Evolutionary conservation across 2,329 filamentous ascomycete species (phyloP), one percentile per base, ranked within the genome.

Genomic region (Colletotrichum sp.): DNA sequence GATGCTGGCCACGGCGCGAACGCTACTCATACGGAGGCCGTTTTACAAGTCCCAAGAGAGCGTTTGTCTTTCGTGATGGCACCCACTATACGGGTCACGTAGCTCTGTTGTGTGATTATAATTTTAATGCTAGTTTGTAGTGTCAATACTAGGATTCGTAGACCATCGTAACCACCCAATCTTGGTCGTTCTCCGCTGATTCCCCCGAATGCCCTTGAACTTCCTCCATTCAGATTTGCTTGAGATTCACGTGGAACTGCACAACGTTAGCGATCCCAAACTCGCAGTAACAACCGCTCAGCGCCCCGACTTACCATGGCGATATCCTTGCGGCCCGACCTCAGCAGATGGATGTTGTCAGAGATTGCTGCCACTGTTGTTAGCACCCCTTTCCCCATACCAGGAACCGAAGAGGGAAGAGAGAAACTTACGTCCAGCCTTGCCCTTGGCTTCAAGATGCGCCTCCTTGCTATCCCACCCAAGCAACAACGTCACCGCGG

Each of bases 401-500:
- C 21, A 24, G 21, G 21, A 24, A 24, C 3, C 21, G 21, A 24
- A 24, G 21, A 24, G 21, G 21, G 21, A 24, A 30, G 32, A 21
- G 52, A 16, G n/a, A 18, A 56, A 77, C 78, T 76, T 61, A 79
- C 79, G 75, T 65, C 79, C 79, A 13, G 78, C 68, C 58, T 75
- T 73, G n/a, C 78, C 77, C 70, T 79, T 79, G 64, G 78, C 79
- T 12, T 71, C 79, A 36, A 84, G 55, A 77, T 86, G 85, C 24
- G 82, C 84, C 52, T 84, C 83, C 76, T 81, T 84, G 74, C 81
- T 84, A 21, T 86, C 84, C 85, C 85, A 86, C 7, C 85, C 85
- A 48, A 86, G 74, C 28, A 86, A 73, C 74, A 85, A 77, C 69
- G 81, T 78, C 16, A 81, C 83, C 14, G 82, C 81, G 36, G 78